phyloP scores from a whole-genome alignment of 1,139 yeast species.

The Casaregolazyma suthepensis region DNA sequence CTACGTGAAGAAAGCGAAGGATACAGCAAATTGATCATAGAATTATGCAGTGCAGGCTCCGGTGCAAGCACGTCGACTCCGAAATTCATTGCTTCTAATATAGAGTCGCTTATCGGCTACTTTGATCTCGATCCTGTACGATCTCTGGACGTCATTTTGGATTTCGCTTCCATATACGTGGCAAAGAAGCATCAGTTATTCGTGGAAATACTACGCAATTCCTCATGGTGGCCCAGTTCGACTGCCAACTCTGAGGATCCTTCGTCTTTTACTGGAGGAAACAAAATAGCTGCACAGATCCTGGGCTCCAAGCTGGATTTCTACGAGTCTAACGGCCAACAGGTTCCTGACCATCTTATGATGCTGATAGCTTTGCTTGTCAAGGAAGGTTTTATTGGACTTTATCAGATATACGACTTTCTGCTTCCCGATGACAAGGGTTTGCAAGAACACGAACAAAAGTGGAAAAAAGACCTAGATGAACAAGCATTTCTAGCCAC shows the following conservation, averaged over 20 bases:
- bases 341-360: slow-evolving; percentile 42
- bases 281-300: slow-evolving; percentile 51
- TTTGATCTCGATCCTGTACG: slow-evolving; percentile 73
- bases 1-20: slow-evolving; percentile 82
- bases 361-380: slow-evolving; percentile 50
- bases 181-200: slow-evolving; percentile 44
- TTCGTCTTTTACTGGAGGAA: slow-evolving; percentile 47
- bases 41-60: slow-evolving; percentile 30
- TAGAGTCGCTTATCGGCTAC: slow-evolving; percentile 65
- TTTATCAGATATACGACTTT: slow-evolving; percentile 56
- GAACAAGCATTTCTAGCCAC: slow-evolving; percentile 58
- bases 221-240: slow-evolving; percentile 62
- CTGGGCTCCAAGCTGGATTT: slow-evolving; percentile 50
- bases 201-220: slow-evolving; percentile 42
- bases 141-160: slow-evolving; percentile 52
- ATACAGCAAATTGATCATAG: slow-evolving; percentile 58
- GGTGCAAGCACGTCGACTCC: slow-evolving; percentile 22
- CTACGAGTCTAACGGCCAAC: slow-evolving; percentile 31
- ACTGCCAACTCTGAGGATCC: slow-evolving; percentile 35
- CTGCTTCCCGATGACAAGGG: slow-evolving; percentile 43
- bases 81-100: slow-evolving; percentile 43
- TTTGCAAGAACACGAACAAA: slow-evolving; percentile 40
- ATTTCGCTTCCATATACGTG: slow-evolving; percentile 43
- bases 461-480: slow-evolving; percentile 49
- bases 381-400: slow-evolving; percentile 63